These are phyloP conservation scores for Pulveroboletus sp. DNA, from an alignment of 768 basidiomycete genomes.

Conservation along the genomic window DNA sequence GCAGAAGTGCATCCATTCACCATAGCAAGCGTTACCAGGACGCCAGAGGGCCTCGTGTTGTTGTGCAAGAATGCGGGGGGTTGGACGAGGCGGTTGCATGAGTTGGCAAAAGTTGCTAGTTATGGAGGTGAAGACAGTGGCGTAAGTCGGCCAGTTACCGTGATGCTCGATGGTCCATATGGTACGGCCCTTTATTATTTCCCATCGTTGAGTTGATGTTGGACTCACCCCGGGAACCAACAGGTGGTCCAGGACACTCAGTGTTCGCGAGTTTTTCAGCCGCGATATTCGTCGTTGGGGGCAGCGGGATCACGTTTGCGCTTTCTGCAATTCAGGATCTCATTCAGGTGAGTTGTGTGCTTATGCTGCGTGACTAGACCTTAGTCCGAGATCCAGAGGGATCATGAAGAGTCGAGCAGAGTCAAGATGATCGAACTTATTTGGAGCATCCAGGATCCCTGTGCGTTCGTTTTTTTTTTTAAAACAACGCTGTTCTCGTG, in stretches of 20 bases:
- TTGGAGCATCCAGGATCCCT: slow-evolving; percentile 47
- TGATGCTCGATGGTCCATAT: slow-evolving; percentile 55
- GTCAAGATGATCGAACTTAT: slow-evolving; percentile 46
- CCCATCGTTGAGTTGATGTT: neutral
- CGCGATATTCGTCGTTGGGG: slow-evolving; percentile 53
- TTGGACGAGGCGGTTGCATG: slow-evolving; percentile 45
- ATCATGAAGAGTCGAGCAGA: slow-evolving; percentile 31
- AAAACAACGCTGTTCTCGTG: slow-evolving; percentile 6
- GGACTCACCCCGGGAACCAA: slow-evolving; percentile 3
- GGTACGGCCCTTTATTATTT: slow-evolving; percentile 24
- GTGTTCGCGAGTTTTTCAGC: slow-evolving; percentile 48
- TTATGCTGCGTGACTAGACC: neutral
- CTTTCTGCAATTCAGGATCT: slow-evolving; percentile 51
- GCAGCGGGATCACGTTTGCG: slow-evolving; percentile 57
- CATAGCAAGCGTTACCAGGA: slow-evolving; percentile 40
- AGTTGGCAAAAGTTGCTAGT: slow-evolving; percentile 34
- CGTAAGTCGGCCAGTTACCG: slow-evolving; percentile 27
- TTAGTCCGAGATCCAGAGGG: slow-evolving; percentile 14
- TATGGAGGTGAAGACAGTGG: slow-evolving; percentile 29
- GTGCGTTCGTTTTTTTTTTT: slow-evolving; percentile 22
- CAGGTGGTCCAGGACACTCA: slow-evolving; percentile 42
- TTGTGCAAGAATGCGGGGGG: slow-evolving; percentile 47
- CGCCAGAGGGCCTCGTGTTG: slow-evolving; percentile 43
- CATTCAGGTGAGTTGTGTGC: slow-evolving; percentile 30
- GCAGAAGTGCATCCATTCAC: slow-evolving; percentile 51